Evolutionary conservation across 495 filamentous ascomycete species (phyloP).

Genomic region (Penicillium alfredii): DNA sequence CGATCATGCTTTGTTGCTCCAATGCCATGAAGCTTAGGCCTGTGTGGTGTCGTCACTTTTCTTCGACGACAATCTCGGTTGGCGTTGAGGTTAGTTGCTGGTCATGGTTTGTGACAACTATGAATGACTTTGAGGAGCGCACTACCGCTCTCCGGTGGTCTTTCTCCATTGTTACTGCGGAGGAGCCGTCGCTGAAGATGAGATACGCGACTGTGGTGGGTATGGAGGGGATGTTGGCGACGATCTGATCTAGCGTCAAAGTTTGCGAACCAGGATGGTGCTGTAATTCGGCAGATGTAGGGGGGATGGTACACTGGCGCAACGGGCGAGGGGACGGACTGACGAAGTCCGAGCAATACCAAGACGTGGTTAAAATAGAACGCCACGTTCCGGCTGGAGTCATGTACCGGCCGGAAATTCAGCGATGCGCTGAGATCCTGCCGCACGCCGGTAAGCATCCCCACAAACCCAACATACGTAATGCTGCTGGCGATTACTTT

Average conservation of each 20-base stretch:
- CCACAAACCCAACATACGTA: slow-evolving; percentile 60
- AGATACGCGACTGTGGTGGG: slow-evolving; percentile 54
- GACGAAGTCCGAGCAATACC: slow-evolving; percentile 52
- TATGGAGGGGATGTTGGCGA: slow-evolving; percentile 23
- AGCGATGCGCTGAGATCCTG: slow-evolving; percentile 52
- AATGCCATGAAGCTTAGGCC: slow-evolving; percentile 12
- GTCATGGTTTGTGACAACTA: slow-evolving; percentile 54
- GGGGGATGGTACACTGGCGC: slow-evolving; percentile 38
- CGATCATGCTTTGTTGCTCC: slow-evolving; percentile 23
- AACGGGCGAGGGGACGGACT: slow-evolving; percentile 51
- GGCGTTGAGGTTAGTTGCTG: slow-evolving; percentile 7
- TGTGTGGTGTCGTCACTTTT: slow-evolving; percentile 10
- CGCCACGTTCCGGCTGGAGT: slow-evolving; percentile 31
- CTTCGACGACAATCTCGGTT: slow-evolving; percentile 6
- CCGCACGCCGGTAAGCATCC: slow-evolving; percentile 55
- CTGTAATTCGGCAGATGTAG: not conserved
- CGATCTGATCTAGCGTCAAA: slow-evolving; percentile 23
- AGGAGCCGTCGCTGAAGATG: slow-evolving; percentile 45
- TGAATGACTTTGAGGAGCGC: slow-evolving; percentile 41
- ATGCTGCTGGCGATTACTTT: slow-evolving; percentile 51
- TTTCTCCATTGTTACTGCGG: slow-evolving; percentile 50
- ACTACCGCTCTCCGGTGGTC: slow-evolving; percentile 43
- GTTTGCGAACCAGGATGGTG: not conserved
- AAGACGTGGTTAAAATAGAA: slow-evolving; percentile 47
- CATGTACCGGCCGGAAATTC: slow-evolving; percentile 59